Conservation (phyloP, 2,329 filamentous ascomycete genomes). For the Cytospora mali region DNA sequence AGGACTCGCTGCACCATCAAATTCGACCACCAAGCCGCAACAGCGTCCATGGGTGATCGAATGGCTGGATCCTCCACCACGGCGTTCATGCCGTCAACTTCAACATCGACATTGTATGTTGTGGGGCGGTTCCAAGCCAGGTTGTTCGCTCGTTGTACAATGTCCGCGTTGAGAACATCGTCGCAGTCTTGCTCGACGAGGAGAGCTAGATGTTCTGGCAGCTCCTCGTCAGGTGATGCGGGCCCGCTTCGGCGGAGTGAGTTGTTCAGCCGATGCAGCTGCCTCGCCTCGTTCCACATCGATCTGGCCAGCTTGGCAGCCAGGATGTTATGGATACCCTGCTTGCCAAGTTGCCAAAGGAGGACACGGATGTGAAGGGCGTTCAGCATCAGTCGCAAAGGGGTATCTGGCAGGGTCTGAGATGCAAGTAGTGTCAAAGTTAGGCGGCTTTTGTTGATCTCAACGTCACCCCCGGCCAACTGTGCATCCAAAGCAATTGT, state of each 20-base stretch:
- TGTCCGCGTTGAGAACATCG: conserved; percentile 74
- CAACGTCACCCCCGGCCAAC: conserved; percentile 83
- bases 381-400: conserved; percentile 84
- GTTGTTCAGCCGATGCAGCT: conserved; percentile 56
- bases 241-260: conserved; percentile 49
- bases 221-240: conserved; percentile 56
- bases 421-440: conserved; percentile 86
- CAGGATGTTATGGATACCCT: conserved; percentile 67
- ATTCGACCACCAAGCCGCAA: conserved; percentile 90
- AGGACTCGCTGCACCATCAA: conserved; percentile 71
- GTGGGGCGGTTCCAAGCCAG: conserved; percentile 84
- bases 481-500: conserved; percentile 91
- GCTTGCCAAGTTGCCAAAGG: conserved; percentile 74
- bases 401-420: conserved; percentile 81
- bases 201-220: conserved; percentile 75
- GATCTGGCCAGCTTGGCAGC: conserved; percentile 73
- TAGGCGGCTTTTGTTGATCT: conserved; percentile 85
- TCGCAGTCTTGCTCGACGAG: conserved; percentile 81
- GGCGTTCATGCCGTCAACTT: conserved; percentile 74
- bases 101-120: conserved; percentile 62
- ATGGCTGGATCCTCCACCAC: conserved; percentile 86
- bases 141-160: conserved; percentile 86
- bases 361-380: conserved; percentile 89
- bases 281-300: conserved; percentile 80
- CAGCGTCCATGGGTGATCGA: conserved; percentile 82